Conservation (phyloP, 352 stramenopile genomes). For the Phytophthora cryptogea region DNA sequence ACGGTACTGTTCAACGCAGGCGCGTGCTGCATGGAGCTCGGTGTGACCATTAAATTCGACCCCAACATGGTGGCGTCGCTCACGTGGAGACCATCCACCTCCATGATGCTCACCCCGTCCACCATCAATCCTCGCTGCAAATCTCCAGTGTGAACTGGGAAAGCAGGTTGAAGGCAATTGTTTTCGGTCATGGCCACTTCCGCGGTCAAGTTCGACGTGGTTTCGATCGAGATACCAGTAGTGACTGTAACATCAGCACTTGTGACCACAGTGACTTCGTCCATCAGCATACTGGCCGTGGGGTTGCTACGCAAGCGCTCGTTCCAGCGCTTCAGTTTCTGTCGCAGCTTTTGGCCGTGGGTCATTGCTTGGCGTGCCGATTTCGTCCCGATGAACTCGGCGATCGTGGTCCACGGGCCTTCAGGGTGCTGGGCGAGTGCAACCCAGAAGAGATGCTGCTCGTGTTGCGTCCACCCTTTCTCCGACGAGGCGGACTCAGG, state of each 20-base stretch:
- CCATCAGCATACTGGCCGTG: conserved; percentile 25
- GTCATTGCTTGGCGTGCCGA: conserved; percentile 56
- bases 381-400: conserved; percentile 51
- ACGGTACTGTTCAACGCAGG: neutral
- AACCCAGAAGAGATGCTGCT: conserved; percentile 50
- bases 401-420: conserved; percentile 51
- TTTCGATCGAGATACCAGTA: conserved; percentile 14
- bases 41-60: neutral
- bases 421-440: conserved; percentile 44
- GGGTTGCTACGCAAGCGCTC: conserved; percentile 38
- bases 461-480: conserved; percentile 39
- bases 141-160: neutral
- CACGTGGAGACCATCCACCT: conserved; percentile 11
- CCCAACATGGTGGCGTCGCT: neutral
- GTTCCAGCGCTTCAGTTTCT: conserved; percentile 56
- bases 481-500: conserved; percentile 26
- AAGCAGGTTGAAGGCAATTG: neutral
- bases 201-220: neutral
- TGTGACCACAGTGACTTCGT: conserved; percentile 13
- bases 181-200: neutral
- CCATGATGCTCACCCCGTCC: conserved; percentile 16
- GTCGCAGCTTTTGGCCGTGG: conserved; percentile 52
- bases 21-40: neutral
- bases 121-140: conserved; percentile 4
- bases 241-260: conserved; percentile 8